Evolutionary conservation across 2,329 filamentous ascomycete species (phyloP).

Genomic region (Hymenoscyphus fraxineus): DNA sequence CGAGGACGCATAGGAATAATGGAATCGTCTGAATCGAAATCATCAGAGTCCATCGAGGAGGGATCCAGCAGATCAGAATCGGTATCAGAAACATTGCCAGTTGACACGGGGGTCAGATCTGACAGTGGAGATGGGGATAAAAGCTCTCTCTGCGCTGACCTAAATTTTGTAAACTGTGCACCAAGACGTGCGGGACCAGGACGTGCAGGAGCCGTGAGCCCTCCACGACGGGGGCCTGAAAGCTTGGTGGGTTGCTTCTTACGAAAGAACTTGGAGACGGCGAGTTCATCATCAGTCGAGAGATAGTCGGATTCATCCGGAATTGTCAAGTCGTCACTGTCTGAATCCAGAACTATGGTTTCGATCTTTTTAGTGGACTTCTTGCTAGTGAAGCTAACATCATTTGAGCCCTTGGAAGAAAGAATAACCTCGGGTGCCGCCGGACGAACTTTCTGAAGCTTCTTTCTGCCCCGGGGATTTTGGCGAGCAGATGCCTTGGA

Average conservation of each 20-base stretch:
- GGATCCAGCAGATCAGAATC: not conserved
- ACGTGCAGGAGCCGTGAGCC: not conserved
- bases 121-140: not conserved
- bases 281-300: not conserved
- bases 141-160: too few relatives aligned
- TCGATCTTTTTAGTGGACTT: constrained; percentile 13
- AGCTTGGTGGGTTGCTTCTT: not conserved
- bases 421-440: constrained; percentile 29
- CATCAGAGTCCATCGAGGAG: not conserved
- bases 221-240: not conserved
- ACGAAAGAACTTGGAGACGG: not conserved
- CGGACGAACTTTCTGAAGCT: constrained; percentile 13
- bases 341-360: constrained; percentile 20
- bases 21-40: constrained; percentile 1
- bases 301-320: not conserved
- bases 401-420: constrained; percentile 26
- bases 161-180: not conserved
- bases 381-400: constrained; percentile 20
- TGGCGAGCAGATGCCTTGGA: constrained; percentile 8
- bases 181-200: not conserved
- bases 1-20: not conserved
- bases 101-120: not conserved
- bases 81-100: not conserved
- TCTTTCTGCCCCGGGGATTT: constrained; percentile 21
- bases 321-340: constrained; percentile 21